Evolutionary conservation across 495 filamentous ascomycete genomes (phyloP), one percentile per base, ranked within the genome.

Genomic region (Neurospora sp.): DNA sequence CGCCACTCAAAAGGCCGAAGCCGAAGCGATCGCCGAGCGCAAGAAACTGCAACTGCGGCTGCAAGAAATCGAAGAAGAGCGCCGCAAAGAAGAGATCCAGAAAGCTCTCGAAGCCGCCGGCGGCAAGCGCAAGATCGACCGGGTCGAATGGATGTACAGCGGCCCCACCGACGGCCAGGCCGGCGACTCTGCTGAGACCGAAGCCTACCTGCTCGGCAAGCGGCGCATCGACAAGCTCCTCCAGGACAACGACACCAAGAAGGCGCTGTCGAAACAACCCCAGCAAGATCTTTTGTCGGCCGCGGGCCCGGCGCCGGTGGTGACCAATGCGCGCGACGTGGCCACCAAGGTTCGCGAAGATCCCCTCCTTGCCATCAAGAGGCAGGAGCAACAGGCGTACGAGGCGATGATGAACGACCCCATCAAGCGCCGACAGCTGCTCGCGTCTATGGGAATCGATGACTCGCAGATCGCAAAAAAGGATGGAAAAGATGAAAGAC

Each of bases 71-170:
- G 91, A 94, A 76, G 94, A 99, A 83, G 96, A 99, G 83, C 91
- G 96, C 10, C 88, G 90, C 72, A 92, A 97, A 74, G 92, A 97
- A 78, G 96, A 98, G 78, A 90, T 98, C 3, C 92, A 97, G 78
- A 89, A 90, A 61, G 89, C 97, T 61, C 93, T 97, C 72, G 96
- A 97, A 82, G 90, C 91, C 45, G 91, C 93, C 14, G 96, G 96
- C 40, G 94, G 94, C 20, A 86, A 87, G 72, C 91, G 89, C 72
- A 87, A 89, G 41, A 78, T 89, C 3, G 89, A 93, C 74, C 88
- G 93, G 14, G 96, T 99, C 22, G 95, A 99, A 77, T 99, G 96
- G 92, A 97, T 99, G 93, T 99, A 99, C 82, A 85, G 89, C 75
- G 96, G 94, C 1, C 94, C 96, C 9, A 90, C 91, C 42, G 90